Conservation (phyloP, 2,329 filamentous ascomycete genomes). For the Golovinomyces cichoracearum region DNA sequence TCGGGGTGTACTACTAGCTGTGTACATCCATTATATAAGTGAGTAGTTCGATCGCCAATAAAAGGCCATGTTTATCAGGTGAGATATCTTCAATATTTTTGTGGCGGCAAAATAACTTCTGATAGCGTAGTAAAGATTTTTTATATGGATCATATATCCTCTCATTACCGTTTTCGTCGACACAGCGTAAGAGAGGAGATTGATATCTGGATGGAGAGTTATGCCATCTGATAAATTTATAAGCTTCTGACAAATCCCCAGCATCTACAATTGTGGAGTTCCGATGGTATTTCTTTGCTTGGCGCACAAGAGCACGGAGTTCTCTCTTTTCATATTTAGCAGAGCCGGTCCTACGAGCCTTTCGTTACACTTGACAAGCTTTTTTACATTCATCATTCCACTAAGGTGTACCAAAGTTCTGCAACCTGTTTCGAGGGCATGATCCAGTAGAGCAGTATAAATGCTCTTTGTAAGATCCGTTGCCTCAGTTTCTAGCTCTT, state of each 20-base stretch:
- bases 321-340: neutral
- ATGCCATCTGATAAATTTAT: neutral
- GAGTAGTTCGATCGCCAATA: neutral
- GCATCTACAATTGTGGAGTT: neutral
- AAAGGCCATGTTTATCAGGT: neutral
- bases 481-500: neutral
- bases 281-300: neutral
- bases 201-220: neutral
- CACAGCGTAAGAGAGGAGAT: neutral
- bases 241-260: neutral
- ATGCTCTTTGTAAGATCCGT: neutral
- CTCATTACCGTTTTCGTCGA: neutral
- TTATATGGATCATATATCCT: neutral
- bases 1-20: neutral
- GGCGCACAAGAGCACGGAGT: neutral
- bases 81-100: neutral
- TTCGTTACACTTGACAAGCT: neutral
- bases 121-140: neutral
- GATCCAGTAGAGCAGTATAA: neutral
- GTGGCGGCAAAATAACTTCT: neutral
- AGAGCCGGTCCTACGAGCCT: neutral
- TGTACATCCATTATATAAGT: neutral
- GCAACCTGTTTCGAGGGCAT: neutral
- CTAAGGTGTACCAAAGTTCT: neutral
- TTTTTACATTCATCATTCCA: neutral